Base-by-base conservation (phyloP, 139 green algal species). In the Microglena sp. region DNA sequence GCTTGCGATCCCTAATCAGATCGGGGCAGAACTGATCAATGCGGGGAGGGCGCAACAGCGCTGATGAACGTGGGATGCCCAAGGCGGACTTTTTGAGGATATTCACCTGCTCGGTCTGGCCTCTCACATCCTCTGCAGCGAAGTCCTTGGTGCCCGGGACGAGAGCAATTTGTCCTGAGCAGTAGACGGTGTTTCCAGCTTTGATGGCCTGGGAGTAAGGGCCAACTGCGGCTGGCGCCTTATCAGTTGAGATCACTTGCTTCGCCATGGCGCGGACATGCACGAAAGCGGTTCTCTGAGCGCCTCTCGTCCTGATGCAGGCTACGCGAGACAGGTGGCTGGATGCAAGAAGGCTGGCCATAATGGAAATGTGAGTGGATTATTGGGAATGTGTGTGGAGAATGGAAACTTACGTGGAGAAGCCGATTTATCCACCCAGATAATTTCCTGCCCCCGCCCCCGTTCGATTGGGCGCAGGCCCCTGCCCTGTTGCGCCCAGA, bases 181-280 rank as follows among this genome's bases (percentile, higher is more conserved):
- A 80, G 68, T 89, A 98, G 2, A 98, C 78, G 18, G 83, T 89
- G 70, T 82, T 83, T 27, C 84, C 87, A 1, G 86, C 81, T 68
- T 92, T 90, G 67, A 93, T 84, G 4, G 83, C 84, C 62, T 97
- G 92, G 22, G 78, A 91, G 74, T 99, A 99, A 0, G 93, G 88
- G 2, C 94, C 94, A 8, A 98, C 74, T 4, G 94, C 91, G 5
- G 82, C 87, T 7, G 94, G 94, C 5, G 94, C 91, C 21, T 92
- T 75, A 18, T 76, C 69, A 2, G 78, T 85, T 18, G 62, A 75
- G 33, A 85, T 75, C 40, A 85, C 78, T 60, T 85, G 71, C 72
- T 84, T 82, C 2, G 60, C n/a, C 69, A 75, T 75, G 1, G 69
- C 55, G n/a, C 69, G 69, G 0, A 75, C 69, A 27, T 2, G 33